Evolutionary conservation across 768 basidiomycete genomes (phyloP).

Genomic region (Mycena rebaudengoi): DNA sequence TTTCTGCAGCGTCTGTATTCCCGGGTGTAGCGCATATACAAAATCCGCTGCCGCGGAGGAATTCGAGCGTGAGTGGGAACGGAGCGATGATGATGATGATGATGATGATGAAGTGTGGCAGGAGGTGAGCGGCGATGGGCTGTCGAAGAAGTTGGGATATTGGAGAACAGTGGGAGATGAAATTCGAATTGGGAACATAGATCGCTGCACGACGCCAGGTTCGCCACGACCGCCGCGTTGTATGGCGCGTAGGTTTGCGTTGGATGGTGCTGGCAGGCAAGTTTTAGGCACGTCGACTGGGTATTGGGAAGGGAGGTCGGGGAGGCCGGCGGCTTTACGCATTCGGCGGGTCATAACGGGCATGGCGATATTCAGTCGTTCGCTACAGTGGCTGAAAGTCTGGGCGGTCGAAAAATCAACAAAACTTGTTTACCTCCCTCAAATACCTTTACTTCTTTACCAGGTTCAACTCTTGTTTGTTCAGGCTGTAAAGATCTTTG

Average conservation of each 20-base stretch:
- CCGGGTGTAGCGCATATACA: slow-evolving; percentile 3
- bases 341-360: slow-evolving; percentile 20
- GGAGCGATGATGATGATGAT: neutral
- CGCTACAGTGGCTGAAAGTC: too few species aligned
- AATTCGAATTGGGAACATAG: neutral
- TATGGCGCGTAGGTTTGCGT: too few species aligned
- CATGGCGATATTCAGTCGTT: too few species aligned
- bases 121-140: slow-evolving; percentile 1
- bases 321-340: slow-evolving; percentile 12
- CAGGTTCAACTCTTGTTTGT: slow-evolving; percentile 2
- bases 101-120: neutral
- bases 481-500: slow-evolving; percentile 17
- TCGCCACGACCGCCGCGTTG: neutral
- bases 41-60: neutral
- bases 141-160: neutral
- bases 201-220: neutral
- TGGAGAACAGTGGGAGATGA: slow-evolving; percentile 7
- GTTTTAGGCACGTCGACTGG: slow-evolving; percentile 6
- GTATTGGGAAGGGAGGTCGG: slow-evolving; percentile 6
- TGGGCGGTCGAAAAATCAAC: neutral
- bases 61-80: neutral
- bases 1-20: neutral
- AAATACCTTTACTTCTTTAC: slow-evolving; percentile 24
- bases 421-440: neutral
- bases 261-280: neutral